These are phyloP conservation scores for Magnaporthiopsis rhizophila DNA, from an alignment of 2,329 filamentous ascomycete species.

Conservation along the genomic window DNA sequence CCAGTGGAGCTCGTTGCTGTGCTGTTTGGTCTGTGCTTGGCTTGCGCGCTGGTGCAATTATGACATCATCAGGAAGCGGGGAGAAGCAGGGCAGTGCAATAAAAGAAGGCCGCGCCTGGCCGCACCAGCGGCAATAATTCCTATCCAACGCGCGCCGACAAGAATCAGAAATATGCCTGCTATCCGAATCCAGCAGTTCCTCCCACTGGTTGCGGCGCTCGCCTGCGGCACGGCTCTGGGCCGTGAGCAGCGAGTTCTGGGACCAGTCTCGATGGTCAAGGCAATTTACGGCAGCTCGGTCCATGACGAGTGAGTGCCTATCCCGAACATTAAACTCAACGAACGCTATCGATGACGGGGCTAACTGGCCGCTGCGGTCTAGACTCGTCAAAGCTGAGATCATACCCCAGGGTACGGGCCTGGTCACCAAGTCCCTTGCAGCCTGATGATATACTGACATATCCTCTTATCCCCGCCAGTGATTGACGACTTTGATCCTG, in stretches of 20 bases:
- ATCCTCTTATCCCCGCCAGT: slow-evolving; percentile 28
- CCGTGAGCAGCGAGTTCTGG: background rate
- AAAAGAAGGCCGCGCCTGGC: too few species aligned
- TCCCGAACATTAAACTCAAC: too few species aligned
- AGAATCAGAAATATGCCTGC: background rate
- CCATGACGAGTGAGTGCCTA: background rate
- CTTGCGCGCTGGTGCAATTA: background rate
- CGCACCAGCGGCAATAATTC: background rate
- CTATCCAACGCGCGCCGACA: background rate
- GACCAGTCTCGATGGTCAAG: background rate
- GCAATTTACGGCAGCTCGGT: background rate
- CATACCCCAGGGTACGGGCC: background rate
- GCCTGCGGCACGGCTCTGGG: background rate
- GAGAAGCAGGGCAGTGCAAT: background rate
- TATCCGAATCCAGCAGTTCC: background rate
- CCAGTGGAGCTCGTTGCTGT: too few species aligned
- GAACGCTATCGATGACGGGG: background rate
- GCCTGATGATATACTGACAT: background rate
- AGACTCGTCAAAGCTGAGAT: slow-evolving; percentile 2
- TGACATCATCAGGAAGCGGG: background rate
- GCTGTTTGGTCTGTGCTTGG: background rate
- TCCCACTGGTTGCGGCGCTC: background rate
- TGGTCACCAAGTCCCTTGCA: too few species aligned
- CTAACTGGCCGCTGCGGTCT: background rate
- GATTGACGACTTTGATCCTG: slow-evolving; percentile 50